Conservation (phyloP, 2,329 filamentous ascomycete genomes). For the Xylaria sp. region DNA sequence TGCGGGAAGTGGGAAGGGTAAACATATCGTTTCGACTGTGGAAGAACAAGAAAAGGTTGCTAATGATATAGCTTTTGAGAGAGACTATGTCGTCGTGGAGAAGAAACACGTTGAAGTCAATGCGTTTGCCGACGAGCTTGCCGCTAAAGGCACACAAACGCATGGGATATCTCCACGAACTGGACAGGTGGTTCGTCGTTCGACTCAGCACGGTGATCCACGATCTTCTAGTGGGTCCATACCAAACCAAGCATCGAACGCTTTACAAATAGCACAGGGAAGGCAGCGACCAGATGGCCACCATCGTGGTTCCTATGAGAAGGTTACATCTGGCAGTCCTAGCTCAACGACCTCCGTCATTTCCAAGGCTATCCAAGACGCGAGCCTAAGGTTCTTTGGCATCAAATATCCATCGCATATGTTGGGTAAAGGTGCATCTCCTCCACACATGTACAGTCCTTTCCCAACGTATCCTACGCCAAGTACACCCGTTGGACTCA, state of each 20-base stretch:
- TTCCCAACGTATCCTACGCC: slow-evolving; percentile 81
- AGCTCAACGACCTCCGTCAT: slow-evolving; percentile 81
- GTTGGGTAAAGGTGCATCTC: slow-evolving; percentile 60
- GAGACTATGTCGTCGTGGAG: slow-evolving; percentile 94
- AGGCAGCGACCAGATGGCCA: slow-evolving; percentile 62
- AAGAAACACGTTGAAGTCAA: slow-evolving; percentile 95
- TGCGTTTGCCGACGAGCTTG: slow-evolving; percentile 91
- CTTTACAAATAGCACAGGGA: slow-evolving; percentile 67
- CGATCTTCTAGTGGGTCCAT: slow-evolving; percentile 65
- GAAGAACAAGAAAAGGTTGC: slow-evolving; percentile 65
- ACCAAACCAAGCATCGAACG: slow-evolving; percentile 60
- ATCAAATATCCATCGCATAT: slow-evolving; percentile 62
- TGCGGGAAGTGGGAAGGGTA: slow-evolving; percentile 29
- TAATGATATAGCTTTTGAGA: slow-evolving; percentile 83
- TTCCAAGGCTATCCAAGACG: slow-evolving; percentile 90
- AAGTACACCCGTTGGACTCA: slow-evolving; percentile 53
- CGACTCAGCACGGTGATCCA: slow-evolving; percentile 70
- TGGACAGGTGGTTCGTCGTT: slow-evolving; percentile 64
- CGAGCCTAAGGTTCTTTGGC: slow-evolving; percentile 69
- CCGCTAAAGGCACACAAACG: slow-evolving; percentile 60
- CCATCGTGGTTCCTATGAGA: slow-evolving; percentile 74
- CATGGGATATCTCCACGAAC: slow-evolving; percentile 47
- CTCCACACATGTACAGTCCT: slow-evolving; percentile 69
- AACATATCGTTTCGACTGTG: slow-evolving; percentile 31
- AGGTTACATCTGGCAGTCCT: slow-evolving; percentile 62